A percentile compares a stretch with the other conserved stretches of the same genome.
Conservation (phyloP, 352 stramenopile genomes). For the Peronospora belbahrii region DNA sequence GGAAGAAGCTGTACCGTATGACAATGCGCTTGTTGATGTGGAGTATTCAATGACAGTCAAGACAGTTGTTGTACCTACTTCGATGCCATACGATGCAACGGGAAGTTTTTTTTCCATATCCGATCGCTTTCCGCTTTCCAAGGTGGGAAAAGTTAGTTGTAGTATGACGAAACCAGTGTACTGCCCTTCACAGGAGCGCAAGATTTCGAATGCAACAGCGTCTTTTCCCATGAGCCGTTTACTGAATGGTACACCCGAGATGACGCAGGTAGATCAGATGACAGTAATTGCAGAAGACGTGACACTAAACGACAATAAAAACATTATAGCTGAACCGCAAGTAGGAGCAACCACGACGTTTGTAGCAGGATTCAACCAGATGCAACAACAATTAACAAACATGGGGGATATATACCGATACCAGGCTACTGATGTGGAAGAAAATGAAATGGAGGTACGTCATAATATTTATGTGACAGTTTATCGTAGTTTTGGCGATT, state of each 20-base stretch:
- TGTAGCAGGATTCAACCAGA: slow-evolving; percentile 7
- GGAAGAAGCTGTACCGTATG: slow-evolving; percentile 15
- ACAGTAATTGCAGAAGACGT: slow-evolving; percentile 42
- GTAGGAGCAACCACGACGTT: slow-evolving; percentile 16
- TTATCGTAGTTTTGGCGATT: background rate
- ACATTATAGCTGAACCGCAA: slow-evolving; percentile 32
- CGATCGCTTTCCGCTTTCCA: slow-evolving; percentile 41
- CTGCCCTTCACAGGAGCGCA: slow-evolving; percentile 14
- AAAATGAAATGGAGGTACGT: slow-evolving; percentile 69
- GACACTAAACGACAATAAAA: slow-evolving; percentile 33
- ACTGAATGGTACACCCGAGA: slow-evolving; percentile 33
- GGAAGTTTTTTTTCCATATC: slow-evolving; percentile 55
- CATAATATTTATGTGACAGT: background rate
- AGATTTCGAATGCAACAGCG: slow-evolving; percentile 1
- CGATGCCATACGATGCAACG: slow-evolving; percentile 1
- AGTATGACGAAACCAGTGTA: slow-evolving; percentile 22
- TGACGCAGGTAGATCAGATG: slow-evolving; percentile 47
- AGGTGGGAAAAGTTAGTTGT: slow-evolving; percentile 30
- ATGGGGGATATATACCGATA: slow-evolving; percentile 46
- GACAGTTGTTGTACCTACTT: slow-evolving; percentile 11
- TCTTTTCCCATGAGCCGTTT: slow-evolving; percentile 27
- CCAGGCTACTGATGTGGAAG: slow-evolving; percentile 47
- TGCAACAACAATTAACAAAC: slow-evolving; percentile 14
- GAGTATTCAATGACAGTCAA: slow-evolving; percentile 21
- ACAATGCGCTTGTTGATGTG: slow-evolving; percentile 19